A percentile compares a stretch with the other conserved stretches of the same genome.
phyloP scores from a whole-genome alignment of 73 alveolate genomes.

The Paramecium tetraurelia region DNA sequence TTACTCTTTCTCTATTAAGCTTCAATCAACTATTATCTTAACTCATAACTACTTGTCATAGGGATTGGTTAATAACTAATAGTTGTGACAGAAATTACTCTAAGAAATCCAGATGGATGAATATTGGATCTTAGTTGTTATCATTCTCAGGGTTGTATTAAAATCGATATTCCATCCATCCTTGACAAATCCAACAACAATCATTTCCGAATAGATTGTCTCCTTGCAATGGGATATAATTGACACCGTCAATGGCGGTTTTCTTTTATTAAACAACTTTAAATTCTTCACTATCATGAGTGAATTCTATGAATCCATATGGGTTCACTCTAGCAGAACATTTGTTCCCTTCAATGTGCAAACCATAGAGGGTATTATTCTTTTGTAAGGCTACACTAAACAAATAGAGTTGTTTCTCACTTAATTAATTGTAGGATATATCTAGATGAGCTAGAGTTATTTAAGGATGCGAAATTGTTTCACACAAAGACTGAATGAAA shows the following conservation, averaged over 20 bases:
- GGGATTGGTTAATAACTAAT: slow-evolving; percentile 21
- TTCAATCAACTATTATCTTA: background rate
- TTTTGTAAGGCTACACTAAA: background rate
- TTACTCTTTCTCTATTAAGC: background rate
- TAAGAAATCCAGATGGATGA: background rate
- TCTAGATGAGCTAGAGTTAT: slow-evolving; percentile 2
- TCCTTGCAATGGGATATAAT: background rate
- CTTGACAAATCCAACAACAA: slow-evolving; percentile 51
- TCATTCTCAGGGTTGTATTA: background rate
- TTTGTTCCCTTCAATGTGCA: slow-evolving; percentile 37
- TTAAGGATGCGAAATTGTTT: background rate
- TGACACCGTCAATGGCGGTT: background rate
- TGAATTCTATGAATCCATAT: background rate
- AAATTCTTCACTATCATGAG: background rate
- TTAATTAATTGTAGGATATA: slow-evolving; percentile 6
- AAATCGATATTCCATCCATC: slow-evolving; percentile 44
- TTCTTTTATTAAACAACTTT: background rate
- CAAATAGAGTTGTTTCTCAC: background rate
- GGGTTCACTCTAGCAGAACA: slow-evolving; percentile 17
- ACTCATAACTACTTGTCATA: background rate
- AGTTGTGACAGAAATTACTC: background rate
- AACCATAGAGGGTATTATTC: slow-evolving; percentile 7
- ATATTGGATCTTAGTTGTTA: background rate
- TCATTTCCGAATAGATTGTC: slow-evolving; percentile 6
- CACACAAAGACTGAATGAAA: background rate